Evolutionary conservation across 2,329 filamentous ascomycete species (phyloP), one percentile per base, ranked within the genome.

Genomic region (Ophiostoma sp.): DNA sequence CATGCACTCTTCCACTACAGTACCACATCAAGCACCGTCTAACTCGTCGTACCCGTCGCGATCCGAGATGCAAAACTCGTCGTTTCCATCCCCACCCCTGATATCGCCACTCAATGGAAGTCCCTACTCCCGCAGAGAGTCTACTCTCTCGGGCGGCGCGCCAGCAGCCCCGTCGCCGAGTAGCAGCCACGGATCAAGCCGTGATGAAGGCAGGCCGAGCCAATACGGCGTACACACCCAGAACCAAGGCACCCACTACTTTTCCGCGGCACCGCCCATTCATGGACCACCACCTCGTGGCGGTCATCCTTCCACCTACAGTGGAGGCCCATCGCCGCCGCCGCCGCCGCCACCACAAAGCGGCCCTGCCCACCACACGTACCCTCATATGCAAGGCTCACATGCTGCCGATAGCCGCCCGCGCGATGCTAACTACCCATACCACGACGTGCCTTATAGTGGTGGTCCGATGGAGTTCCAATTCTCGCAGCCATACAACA

Each of bases 71-170:
- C 6, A 54, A 64, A 27, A 6, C 8, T 48, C 68, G 35, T 36
- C 68, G 1, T 70, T 70, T 41, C 68, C 68, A 6, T 72, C 68
- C 1, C 68, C 67, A 1, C 66, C 62, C 1, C 20, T 68, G 15
- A 31, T 62, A 1, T 71, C 68, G n/a, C 70, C 68, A 15, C 23
- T 33, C 7, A 23, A 27, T 20, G 64, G 67, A 11, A 67, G 66
- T 8, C 36, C 70, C 1, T 64, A 62, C 48, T 44, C 48, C 1
- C 67, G 67, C 20, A n/a, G 67, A 31, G 70, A 67, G 27, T 69
- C 67, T 2, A 20, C 39, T 31, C 10, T 71, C 39, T 31, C 67
- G 36, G 11, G 57, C 3, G 31, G 33, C 39, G 67, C 11, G 35
- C 62, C 36, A 67, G 67, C 39, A 39, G 62, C 39, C 20, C 41